phyloP scores from a whole-genome alignment of 768 basidiomycete genomes.

The Suillus sp. region DNA sequence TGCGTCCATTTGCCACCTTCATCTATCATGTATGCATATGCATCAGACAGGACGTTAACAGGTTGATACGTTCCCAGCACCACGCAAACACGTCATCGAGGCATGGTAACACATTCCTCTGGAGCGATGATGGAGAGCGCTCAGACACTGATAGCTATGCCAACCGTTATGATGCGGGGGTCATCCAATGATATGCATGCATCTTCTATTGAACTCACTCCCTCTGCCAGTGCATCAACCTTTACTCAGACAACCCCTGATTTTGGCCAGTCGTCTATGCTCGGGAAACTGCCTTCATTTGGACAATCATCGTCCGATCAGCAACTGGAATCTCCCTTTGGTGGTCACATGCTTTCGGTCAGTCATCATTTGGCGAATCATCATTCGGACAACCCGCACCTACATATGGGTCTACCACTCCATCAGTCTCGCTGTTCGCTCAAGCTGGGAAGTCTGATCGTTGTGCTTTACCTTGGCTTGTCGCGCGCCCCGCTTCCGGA shows the following conservation, averaged over 20 bases:
- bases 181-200: conserved; percentile 34
- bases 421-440: conserved; percentile 23
- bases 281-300: conserved; percentile 23
- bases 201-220: conserved; percentile 24
- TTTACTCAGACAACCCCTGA: conserved; percentile 23
- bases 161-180: conserved; percentile 30
- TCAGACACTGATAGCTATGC: conserved; percentile 33
- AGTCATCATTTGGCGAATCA: conserved; percentile 37
- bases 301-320: conserved; percentile 31
- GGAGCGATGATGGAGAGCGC: conserved; percentile 25
- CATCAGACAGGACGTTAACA: conserved; percentile 76
- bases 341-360: conserved; percentile 32
- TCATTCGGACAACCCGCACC: conserved; percentile 26
- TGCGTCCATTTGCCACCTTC: conserved; percentile 47
- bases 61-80: conserved; percentile 71
- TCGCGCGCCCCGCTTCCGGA: too few relatives aligned
- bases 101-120: conserved; percentile 43
- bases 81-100: conserved; percentile 54
- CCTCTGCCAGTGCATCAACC: conserved; percentile 20
- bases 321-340: conserved; percentile 35
- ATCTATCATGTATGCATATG: conserved; percentile 73
- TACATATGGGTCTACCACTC: conserved; percentile 13
- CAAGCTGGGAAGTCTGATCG: conserved; percentile 15
- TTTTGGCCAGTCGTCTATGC: conserved; percentile 38
- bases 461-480: too few relatives aligned